phyloP scores from a whole-genome alignment of 2,329 filamentous ascomycete genomes.

The Didymella glomerata region DNA sequence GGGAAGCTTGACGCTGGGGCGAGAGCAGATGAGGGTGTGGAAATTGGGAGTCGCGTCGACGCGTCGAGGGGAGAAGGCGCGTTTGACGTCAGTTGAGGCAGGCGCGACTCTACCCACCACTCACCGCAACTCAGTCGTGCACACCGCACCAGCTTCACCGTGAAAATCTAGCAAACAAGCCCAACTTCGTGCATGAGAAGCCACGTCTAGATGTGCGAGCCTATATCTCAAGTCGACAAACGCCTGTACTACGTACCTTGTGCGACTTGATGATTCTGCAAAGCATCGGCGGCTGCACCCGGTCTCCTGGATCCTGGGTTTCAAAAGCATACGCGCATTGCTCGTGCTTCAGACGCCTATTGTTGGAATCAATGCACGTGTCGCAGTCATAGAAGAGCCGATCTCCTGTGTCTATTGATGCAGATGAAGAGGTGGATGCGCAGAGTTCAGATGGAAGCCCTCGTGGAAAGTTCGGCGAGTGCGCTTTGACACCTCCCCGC shows the following conservation, averaged over 20 bases:
- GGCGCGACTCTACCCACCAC: slow-evolving; percentile 24
- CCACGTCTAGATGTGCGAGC: not conserved
- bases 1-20: slow-evolving; percentile 17
- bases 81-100: slow-evolving; percentile 31
- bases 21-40: slow-evolving; percentile 19
- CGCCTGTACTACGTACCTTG: slow-evolving; percentile 6
- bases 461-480: slow-evolving; percentile 5
- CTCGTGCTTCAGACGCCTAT: not conserved
- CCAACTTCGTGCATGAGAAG: slow-evolving; percentile 1
- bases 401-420: not conserved
- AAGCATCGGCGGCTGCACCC: slow-evolving; percentile 5
- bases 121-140: slow-evolving; percentile 17
- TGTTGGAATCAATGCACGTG: not conserved
- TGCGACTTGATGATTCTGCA: slow-evolving; percentile 1
- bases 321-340: not conserved
- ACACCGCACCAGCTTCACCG: slow-evolving; percentile 10
- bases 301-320: not conserved
- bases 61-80: slow-evolving; percentile 16
- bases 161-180: slow-evolving; percentile 5
- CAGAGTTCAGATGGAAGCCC: not conserved
- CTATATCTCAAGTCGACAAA: not conserved
- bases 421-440: not conserved
- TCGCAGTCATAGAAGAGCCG: not conserved
- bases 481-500: slow-evolving; percentile 2
- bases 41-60: slow-evolving; percentile 17